Percentiles rank a stretch among this genome's conserved stretches.
These are phyloP conservation scores for Chrysanthemum lavandulifolium DNA, from an alignment of 129 eudicot species.

Conservation along the genomic window DNA sequence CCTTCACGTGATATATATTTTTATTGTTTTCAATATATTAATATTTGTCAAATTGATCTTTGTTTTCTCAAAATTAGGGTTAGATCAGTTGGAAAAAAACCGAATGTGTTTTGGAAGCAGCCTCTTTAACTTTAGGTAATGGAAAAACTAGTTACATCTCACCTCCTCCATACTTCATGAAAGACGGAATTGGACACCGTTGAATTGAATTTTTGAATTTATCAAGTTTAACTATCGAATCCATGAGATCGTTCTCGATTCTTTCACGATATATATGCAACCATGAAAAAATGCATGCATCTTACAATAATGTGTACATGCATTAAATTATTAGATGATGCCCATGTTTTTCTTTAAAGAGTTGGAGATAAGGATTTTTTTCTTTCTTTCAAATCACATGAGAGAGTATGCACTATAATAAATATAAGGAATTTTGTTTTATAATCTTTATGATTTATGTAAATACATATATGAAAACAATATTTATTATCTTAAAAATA, in stretches of 20 bases:
- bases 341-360: slow-evolving; percentile 16
- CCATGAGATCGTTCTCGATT: no score
- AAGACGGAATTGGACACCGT: no score
- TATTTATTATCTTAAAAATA: no score
- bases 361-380: neutral
- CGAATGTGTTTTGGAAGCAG: no score
- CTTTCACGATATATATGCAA: neutral
- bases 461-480: no score
- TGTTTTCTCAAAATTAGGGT: neutral
- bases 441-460: no score
- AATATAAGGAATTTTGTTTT: neutral
- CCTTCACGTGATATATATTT: slow-evolving; percentile 19
- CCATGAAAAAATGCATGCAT: slow-evolving; percentile 21
- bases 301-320: neutral
- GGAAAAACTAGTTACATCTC: no score
- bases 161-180: no score
- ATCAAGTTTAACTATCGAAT: no score
- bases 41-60: neutral
- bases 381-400: neutral
- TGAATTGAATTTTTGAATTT: no score
- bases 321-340: slow-evolving; percentile 15
- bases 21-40: neutral
- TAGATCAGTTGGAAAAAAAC: no score
- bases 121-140: no score
- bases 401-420: neutral